phyloP scores from a whole-genome alignment of 179 eudicot species.

The Nepenthes alata region DNA sequence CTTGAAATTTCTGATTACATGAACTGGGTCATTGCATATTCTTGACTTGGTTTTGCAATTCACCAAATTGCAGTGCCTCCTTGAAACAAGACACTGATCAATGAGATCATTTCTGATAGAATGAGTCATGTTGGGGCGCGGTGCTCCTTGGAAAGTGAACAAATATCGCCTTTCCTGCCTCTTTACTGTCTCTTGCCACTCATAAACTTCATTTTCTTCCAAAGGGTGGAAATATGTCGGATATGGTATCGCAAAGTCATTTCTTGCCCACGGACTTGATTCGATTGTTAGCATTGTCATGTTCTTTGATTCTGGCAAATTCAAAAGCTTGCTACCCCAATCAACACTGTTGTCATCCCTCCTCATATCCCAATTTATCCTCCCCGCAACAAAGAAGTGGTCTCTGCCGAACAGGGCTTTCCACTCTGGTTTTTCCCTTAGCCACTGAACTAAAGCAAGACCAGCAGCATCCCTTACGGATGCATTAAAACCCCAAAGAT shows the following conservation, averaged over 20 bases:
- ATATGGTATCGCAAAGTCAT: constrained; percentile 30
- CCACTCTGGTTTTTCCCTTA: constrained; percentile 17
- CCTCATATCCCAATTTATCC: constrained; percentile 22
- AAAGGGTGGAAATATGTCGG: constrained; percentile 35
- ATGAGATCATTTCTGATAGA: constrained; percentile 25
- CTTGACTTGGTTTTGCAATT: constrained; percentile 6
- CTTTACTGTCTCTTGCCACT: constrained; percentile 22
- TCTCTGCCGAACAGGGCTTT: constrained; percentile 15
- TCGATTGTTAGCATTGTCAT: constrained; percentile 20
- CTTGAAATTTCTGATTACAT: constrained; percentile 14
- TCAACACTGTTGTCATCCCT: constrained; percentile 2
- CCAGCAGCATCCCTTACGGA: constrained; percentile 11
- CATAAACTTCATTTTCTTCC: constrained; percentile 11
- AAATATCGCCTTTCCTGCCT: constrained; percentile 14
- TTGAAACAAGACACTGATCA: constrained; percentile 17
- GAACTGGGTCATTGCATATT: constrained; percentile 11
- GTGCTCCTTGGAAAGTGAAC: constrained; percentile 31
- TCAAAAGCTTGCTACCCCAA: constrained; percentile 25
- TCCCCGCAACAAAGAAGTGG: constrained; percentile 22
- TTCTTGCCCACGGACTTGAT: constrained; percentile 13
- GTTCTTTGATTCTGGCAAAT: constrained; percentile 15
- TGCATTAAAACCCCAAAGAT: constrained; percentile 13
- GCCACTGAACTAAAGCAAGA: constrained; percentile 15
- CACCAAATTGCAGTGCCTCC: constrained; percentile 8
- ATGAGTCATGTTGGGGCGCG: constrained; percentile 14